These are phyloP conservation scores for Malassezia yamatoensis DNA, from an alignment of 1,284 basidiomycete species.

Conservation along the genomic window DNA sequence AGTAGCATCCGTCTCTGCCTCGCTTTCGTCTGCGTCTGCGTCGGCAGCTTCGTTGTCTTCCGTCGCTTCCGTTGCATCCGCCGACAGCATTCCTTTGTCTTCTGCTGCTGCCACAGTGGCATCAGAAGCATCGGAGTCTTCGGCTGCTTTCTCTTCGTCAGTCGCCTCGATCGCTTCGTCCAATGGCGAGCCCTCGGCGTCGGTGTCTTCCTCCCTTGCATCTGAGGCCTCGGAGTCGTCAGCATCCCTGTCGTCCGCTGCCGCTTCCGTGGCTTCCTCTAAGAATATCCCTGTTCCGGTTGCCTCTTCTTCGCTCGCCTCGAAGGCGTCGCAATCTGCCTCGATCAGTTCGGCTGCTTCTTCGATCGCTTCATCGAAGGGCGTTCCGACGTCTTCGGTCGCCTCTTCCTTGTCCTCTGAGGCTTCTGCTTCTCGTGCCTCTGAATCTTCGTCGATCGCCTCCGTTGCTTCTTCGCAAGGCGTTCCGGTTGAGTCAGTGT, in stretches of 20 bases:
- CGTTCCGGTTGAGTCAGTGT: not conserved
- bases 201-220: not conserved
- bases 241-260: no score
- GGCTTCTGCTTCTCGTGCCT: not conserved
- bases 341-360: not conserved
- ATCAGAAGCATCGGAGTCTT: not conserved
- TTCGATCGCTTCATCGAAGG: not conserved
- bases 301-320: not conserved
- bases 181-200: not conserved
- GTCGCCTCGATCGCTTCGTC: not conserved
- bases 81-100: not conserved
- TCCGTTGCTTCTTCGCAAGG: not conserved
- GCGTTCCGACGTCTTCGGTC: not conserved
- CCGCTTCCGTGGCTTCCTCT: no score
- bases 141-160: not conserved
- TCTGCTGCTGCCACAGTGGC: not conserved
- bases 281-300: not conserved
- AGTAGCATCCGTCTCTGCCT: not conserved
- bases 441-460: not conserved
- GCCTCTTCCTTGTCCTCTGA: not conserved
- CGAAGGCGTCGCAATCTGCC: not conserved
- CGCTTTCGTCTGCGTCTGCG: not conserved
- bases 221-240: not conserved
- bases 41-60: not conserved
- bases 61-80: not conserved